These are phyloP conservation scores for Debaryomyces tyrocola DNA, from an alignment of 805 yeast species.

Conservation along the genomic window DNA sequence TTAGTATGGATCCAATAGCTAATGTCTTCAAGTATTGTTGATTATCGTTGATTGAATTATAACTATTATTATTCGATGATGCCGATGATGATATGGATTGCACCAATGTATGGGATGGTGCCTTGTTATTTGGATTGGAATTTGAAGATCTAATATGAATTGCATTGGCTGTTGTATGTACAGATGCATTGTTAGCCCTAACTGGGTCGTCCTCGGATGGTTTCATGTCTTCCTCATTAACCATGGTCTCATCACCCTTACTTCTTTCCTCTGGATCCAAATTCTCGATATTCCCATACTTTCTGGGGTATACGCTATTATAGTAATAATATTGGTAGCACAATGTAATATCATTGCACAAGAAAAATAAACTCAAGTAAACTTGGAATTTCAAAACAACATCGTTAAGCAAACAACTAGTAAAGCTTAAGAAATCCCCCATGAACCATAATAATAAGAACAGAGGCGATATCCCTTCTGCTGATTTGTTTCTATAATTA, in stretches of 20 bases:
- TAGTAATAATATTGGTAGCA: conserved; percentile 45
- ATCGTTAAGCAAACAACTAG: conserved; percentile 40
- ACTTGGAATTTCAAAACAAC: conserved; percentile 39
- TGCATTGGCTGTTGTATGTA: conserved; percentile 1
- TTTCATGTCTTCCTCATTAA: background rate
- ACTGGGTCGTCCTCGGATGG: background rate
- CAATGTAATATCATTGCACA: conserved; percentile 37
- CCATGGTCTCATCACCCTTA: background rate
- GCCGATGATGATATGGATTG: conserved; percentile 9
- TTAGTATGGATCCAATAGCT: conserved; percentile 8
- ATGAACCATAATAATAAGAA: conserved; percentile 64
- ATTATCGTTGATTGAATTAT: conserved; percentile 11
- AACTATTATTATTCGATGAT: conserved; percentile 13
- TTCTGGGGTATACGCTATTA: conserved; percentile 35
- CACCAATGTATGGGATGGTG: background rate
- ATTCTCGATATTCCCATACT: conserved; percentile 6
- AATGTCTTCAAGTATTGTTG: conserved; percentile 2
- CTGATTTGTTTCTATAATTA: conserved; percentile 59
- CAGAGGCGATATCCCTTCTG: conserved; percentile 64
- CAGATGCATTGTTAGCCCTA: background rate
- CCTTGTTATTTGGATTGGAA: background rate
- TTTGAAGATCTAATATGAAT: conserved; percentile 6
- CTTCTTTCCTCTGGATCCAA: background rate
- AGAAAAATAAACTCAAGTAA: conserved; percentile 39
- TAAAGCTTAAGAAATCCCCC: conserved; percentile 60